Percentiles rank a stretch among this genome's conserved stretches.
phyloP scores from a whole-genome alignment of 148 eudicot genomes.

The Diospyros lotus region DNA sequence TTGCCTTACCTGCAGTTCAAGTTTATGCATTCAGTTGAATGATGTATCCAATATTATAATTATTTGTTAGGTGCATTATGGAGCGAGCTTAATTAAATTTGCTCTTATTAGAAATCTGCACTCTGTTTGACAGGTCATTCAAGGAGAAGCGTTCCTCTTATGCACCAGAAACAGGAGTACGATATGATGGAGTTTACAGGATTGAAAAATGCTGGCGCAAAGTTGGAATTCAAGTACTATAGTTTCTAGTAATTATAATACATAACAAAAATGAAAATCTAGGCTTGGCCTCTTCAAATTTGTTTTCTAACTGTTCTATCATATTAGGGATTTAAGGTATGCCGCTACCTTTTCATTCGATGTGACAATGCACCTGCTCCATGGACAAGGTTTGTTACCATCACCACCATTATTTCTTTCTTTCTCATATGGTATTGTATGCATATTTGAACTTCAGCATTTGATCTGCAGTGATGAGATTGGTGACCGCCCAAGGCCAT shows the following conservation, averaged over 20 bases:
- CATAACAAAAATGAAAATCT: not conserved
- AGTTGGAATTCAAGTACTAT: slow-evolving; percentile 50
- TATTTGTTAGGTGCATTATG: not conserved
- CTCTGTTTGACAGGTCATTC: slow-evolving; percentile 44
- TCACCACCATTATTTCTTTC: not conserved
- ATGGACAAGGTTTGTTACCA: slow-evolving; percentile 70
- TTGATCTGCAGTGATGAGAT: slow-evolving; percentile 54
- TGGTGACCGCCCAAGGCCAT: slow-evolving; percentile 72
- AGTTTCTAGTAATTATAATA: not conserved
- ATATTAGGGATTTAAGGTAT: slow-evolving; percentile 58
- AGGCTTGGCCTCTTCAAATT: not conserved
- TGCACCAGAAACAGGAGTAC: slow-evolving; percentile 80
- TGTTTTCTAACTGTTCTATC: slow-evolving; percentile 15
- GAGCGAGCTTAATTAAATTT: not conserved
- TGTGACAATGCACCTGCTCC: slow-evolving; percentile 99
- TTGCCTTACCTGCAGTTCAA: not conserved
- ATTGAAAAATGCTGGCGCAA: slow-evolving; percentile 94
- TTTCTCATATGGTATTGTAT: not conserved
- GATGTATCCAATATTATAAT: not conserved
- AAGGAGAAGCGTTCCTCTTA: slow-evolving; percentile 87
- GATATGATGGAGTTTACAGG: slow-evolving; percentile 92
- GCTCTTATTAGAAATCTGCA: not conserved
- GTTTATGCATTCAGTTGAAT: not conserved
- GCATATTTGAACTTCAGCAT: not conserved
- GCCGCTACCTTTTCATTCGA: slow-evolving; percentile 82